Evolutionary conservation across 176 grass and related monocot genomes (phyloP).

Genomic region (Ananas comosus): DNA sequence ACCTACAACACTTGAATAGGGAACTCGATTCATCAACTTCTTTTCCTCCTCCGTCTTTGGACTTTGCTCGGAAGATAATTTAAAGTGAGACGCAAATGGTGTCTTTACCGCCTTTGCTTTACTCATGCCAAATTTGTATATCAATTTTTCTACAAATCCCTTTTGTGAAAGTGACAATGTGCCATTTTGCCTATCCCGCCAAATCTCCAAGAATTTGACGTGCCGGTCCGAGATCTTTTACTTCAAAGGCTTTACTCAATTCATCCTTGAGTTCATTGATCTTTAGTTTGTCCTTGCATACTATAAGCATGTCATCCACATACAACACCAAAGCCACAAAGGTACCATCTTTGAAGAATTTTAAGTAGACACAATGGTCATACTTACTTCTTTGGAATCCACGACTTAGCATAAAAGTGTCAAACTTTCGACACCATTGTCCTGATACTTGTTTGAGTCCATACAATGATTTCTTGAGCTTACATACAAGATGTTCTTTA

Average conservation of each 20-base stretch:
- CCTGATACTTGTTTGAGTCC: not conserved
- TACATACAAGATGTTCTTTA: not conserved
- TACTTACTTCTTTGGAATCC: not conserved
- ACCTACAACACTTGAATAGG: not conserved
- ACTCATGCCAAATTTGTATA: constrained; percentile 3
- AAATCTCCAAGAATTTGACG: constrained; percentile 4
- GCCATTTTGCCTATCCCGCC: not conserved
- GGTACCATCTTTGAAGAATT: not conserved
- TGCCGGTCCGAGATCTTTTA: constrained; percentile 4
- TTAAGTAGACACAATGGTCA: not conserved
- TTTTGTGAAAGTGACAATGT: not conserved
- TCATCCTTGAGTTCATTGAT: not conserved
- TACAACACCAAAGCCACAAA: not conserved
- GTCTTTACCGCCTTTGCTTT: constrained; percentile 4
- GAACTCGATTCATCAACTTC: constrained; percentile 1
- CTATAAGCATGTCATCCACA: constrained; percentile 15
- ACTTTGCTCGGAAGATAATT: not conserved
- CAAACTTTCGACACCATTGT: constrained; percentile 9
- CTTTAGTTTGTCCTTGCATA: not conserved
- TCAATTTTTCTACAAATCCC: not conserved
- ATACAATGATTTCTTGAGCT: not conserved
- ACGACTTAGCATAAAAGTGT: not conserved
- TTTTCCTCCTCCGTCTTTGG: not conserved
- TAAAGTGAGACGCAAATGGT: constrained; percentile 5
- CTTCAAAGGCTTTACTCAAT: not conserved